Evolutionary conservation across 257 asterid species (phyloP).

Genomic region (Solanum sejunctum): DNA sequence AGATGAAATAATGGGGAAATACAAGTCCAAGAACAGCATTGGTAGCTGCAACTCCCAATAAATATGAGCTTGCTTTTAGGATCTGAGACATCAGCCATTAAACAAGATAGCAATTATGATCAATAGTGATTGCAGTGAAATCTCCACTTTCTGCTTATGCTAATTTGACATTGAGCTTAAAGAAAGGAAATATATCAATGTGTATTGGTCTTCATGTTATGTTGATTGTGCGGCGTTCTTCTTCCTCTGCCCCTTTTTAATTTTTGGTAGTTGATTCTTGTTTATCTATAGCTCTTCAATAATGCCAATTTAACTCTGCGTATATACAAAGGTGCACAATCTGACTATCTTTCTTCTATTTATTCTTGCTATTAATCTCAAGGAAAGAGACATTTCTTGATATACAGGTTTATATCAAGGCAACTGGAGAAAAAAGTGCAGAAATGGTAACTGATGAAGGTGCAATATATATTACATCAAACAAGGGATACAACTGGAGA

Average conservation of each 20-base stretch:
- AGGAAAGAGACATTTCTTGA: neutral
- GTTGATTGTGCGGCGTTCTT: neutral
- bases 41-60: slow-evolving; percentile 26
- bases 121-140: neutral
- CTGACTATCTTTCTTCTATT: neutral
- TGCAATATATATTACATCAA: slow-evolving; percentile 82
- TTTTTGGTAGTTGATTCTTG: neutral
- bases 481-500: slow-evolving; percentile 94
- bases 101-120: neutral
- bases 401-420: slow-evolving; percentile 71
- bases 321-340: neutral
- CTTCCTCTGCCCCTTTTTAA: neutral
- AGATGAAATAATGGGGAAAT: slow-evolving; percentile 20
- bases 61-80: slow-evolving; percentile 3
- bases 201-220: neutral
- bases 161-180: neutral
- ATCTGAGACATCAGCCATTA: neutral
- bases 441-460: slow-evolving; percentile 98
- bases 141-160: neutral
- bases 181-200: neutral
- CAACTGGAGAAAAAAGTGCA: slow-evolving; percentile 79
- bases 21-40: slow-evolving; percentile 29
- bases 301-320: neutral
- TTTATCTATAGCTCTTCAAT: neutral
- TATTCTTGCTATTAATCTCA: neutral